Evolutionary conservation across 805 yeast genomes (phyloP).

Genomic region (Teunomyces lycoperdinae): DNA sequence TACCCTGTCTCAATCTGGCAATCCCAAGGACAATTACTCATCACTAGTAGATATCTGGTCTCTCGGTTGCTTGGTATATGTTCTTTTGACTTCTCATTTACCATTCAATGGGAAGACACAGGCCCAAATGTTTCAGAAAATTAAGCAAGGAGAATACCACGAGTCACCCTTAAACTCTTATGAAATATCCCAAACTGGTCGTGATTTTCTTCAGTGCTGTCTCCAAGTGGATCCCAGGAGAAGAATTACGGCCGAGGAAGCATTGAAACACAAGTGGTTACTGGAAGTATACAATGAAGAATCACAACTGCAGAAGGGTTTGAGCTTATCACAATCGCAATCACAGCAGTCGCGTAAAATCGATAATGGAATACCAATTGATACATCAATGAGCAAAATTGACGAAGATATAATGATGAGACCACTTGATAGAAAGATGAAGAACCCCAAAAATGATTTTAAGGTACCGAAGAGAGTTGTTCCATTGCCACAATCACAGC

Average conservation of each 20-base stretch:
- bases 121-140: constrained; percentile 74
- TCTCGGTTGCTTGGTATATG: constrained; percentile 90
- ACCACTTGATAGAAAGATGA: constrained; percentile 32
- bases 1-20: constrained; percentile 19
- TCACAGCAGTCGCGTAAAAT: constrained; percentile 57
- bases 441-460: constrained; percentile 29
- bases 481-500: constrained; percentile 43
- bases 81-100: constrained; percentile 84
- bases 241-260: constrained; percentile 73
- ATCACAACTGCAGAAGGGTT: constrained; percentile 33
- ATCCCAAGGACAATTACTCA: constrained; percentile 53
- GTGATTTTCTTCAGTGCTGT: constrained; percentile 66
- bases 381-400: constrained; percentile 36
- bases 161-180: constrained; percentile 68
- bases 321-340: constrained; percentile 68
- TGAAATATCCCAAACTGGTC: constrained; percentile 64
- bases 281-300: constrained; percentile 26
- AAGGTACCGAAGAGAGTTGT: constrained; percentile 44
- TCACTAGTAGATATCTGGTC: constrained; percentile 97
- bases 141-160: constrained; percentile 75
- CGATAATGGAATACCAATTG: constrained; percentile 36
- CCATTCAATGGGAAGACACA: constrained; percentile 95
- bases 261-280: constrained; percentile 85
- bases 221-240: constrained; percentile 73
- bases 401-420: constrained; percentile 44